Percentiles rank a stretch among this genome's conserved stretches.
Conservation (phyloP, 1,139 yeast genomes). For the Scheffersomyces quercinus region DNA sequence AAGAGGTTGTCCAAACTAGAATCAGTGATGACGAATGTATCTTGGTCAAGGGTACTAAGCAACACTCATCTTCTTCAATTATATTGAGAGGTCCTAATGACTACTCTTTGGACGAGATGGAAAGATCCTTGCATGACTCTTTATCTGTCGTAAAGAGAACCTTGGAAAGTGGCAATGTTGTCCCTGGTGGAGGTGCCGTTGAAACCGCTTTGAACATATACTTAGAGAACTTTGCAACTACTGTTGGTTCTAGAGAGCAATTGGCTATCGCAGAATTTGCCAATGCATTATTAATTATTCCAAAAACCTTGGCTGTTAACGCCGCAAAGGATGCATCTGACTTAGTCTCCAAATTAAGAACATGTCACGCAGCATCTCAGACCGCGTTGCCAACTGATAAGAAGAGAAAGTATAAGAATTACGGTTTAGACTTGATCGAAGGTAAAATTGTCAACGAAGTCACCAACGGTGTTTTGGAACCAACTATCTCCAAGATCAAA, state of each 20-base stretch:
- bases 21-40: conserved; percentile 98
- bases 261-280: conserved; percentile 98
- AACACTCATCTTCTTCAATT: conserved; percentile 89
- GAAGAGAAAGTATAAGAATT: conserved; percentile 84
- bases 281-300: conserved; percentile 81
- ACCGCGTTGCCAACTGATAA: conserved; percentile 76
- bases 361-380: conserved; percentile 96
- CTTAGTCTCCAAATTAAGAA: conserved; percentile 89
- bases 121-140: conserved; percentile 93
- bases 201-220: conserved; percentile 95
- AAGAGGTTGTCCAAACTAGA: conserved; percentile 86
- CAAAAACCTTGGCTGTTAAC: conserved; percentile 94
- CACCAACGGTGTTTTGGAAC: conserved; percentile 87
- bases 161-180: conserved; percentile 89
- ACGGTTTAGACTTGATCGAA: conserved; percentile 86
- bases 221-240: conserved; percentile 95
- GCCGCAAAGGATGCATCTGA: conserved; percentile 98
- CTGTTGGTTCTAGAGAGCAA: conserved; percentile 97
- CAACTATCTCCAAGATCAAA: conserved; percentile 89
- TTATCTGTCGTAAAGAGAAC: conserved; percentile 94
- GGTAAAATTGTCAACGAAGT: conserved; percentile 92
- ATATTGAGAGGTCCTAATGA: conserved; percentile 96
- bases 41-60: conserved; percentile 88
- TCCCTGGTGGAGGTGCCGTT: conserved; percentile 99
- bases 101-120: conserved; percentile 97